A percentile compares a stretch with the other conserved stretches of the same genome.
Conservation (phyloP, 805 yeast species). For the Metschnikowia cerradonensis region DNA sequence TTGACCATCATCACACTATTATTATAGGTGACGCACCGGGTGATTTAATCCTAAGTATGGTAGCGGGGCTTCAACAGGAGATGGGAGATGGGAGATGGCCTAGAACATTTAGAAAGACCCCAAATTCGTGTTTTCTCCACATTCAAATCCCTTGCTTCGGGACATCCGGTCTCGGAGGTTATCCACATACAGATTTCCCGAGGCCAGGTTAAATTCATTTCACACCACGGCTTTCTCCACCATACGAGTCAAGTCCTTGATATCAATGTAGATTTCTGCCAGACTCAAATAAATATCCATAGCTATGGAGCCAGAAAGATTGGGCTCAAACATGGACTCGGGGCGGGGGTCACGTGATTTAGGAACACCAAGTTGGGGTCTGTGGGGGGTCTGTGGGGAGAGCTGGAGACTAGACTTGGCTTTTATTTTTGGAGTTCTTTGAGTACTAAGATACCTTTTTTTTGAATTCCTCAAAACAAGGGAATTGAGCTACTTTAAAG, state of each 20-base stretch:
- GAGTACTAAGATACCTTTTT: conserved; percentile 5
- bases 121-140: conserved; percentile 6
- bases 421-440: conserved; percentile 18
- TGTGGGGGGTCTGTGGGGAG: conserved; percentile 58
- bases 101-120: conserved; percentile 21
- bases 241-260: conserved; percentile 47
- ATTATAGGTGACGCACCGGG: conserved; percentile 59
- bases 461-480: no score
- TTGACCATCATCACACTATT: conserved; percentile 57
- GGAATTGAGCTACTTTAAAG: no score
- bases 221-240: conserved; percentile 60
- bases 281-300: conserved; percentile 57
- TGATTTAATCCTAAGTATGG: conserved; percentile 47
- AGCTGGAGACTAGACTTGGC: conserved; percentile 33
- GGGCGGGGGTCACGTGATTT: conserved; percentile 36
- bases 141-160: conserved; percentile 12
- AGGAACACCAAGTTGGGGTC: conserved; percentile 58
- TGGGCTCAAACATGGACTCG: conserved; percentile 41
- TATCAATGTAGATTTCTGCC: conserved; percentile 60
- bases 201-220: conserved; percentile 42
- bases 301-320: conserved; percentile 43
- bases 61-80: conserved; percentile 27
- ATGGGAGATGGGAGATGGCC: conserved; percentile 24
- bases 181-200: conserved; percentile 56
- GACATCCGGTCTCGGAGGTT: conserved; percentile 52